Evolutionary conservation across 225 moss, liverwort and hornwort species (phyloP).

Genomic region (Physcomitrium patens): DNA sequence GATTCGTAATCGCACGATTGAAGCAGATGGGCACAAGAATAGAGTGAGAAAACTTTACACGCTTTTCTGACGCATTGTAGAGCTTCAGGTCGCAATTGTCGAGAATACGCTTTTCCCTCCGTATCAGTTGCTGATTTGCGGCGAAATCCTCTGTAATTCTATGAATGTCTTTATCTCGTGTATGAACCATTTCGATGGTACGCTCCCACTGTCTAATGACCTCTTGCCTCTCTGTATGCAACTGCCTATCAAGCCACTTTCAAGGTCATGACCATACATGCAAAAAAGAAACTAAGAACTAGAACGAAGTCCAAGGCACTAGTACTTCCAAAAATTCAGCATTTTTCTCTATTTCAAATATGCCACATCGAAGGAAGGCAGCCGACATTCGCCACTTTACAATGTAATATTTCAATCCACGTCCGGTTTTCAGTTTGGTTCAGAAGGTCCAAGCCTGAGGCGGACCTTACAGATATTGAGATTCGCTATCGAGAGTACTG

Average conservation of each 20-base stretch:
- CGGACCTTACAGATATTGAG: no score
- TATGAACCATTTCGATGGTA: constrained; percentile 72
- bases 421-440: no score
- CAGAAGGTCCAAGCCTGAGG: no score
- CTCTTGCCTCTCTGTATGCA: constrained; percentile 84
- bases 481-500: no score
- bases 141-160: constrained; percentile 72
- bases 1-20: background rate
- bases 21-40: background rate
- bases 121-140: constrained; percentile 61
- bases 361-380: no score
- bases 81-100: constrained; percentile 72
- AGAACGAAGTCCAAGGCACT: no score
- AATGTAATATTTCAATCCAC: no score
- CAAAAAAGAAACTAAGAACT: no score
- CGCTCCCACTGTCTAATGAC: constrained; percentile 88
- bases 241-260: constrained; percentile 36
- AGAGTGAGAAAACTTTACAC: constrained; percentile 39
- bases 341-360: no score
- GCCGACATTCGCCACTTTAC: no score
- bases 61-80: constrained; percentile 69
- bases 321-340: no score
- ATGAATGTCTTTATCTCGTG: constrained; percentile 78
- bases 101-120: constrained; percentile 62
- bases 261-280: background rate